These are phyloP conservation scores for Aspergillus pseudotamarii DNA, from an alignment of 2,329 filamentous ascomycete genomes.

Conservation along the genomic window DNA sequence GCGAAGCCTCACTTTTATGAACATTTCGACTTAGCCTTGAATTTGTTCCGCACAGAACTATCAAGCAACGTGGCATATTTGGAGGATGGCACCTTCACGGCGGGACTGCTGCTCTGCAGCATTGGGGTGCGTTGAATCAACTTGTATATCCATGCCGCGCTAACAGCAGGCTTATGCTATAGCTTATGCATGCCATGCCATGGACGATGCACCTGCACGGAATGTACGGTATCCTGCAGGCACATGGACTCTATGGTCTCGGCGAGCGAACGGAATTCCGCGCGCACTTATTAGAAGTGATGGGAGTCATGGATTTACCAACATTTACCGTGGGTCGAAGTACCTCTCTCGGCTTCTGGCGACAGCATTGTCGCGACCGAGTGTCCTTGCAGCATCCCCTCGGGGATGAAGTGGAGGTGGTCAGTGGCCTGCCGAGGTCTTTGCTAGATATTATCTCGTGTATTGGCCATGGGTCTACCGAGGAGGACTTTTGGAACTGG, in stretches of 20 bases:
- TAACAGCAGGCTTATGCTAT: neutral
- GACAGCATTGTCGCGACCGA: slow-evolving; percentile 24
- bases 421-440: slow-evolving; percentile 32
- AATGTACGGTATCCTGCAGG: slow-evolving; percentile 34
- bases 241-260: slow-evolving; percentile 13
- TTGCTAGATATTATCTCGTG: slow-evolving; percentile 32
- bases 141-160: no score
- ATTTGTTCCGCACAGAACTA: slow-evolving; percentile 32
- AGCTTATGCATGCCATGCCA: slow-evolving; percentile 33
- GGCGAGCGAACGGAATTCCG: slow-evolving; percentile 20
- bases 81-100: slow-evolving; percentile 31
- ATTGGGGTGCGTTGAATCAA: slow-evolving; percentile 29
- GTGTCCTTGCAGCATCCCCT: neutral
- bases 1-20: slow-evolving; percentile 27
- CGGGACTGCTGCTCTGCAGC: slow-evolving; percentile 34
- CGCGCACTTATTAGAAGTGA: slow-evolving; percentile 32
- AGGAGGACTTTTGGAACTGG: slow-evolving; percentile 35
- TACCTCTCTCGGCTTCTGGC: slow-evolving; percentile 32
- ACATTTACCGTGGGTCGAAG: slow-evolving; percentile 31
- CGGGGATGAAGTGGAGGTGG: slow-evolving; percentile 23
- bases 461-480: slow-evolving; percentile 25
- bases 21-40: slow-evolving; percentile 30
- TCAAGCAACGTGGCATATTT: slow-evolving; percentile 22
- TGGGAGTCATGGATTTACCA: slow-evolving; percentile 36
- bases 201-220: slow-evolving; percentile 38